A percentile compares a stretch with the other conserved stretches of the same genome.
Evolutionary conservation across 2,329 filamentous ascomycete species (phyloP).

Genomic region (Fusarium verticillioides): DNA sequence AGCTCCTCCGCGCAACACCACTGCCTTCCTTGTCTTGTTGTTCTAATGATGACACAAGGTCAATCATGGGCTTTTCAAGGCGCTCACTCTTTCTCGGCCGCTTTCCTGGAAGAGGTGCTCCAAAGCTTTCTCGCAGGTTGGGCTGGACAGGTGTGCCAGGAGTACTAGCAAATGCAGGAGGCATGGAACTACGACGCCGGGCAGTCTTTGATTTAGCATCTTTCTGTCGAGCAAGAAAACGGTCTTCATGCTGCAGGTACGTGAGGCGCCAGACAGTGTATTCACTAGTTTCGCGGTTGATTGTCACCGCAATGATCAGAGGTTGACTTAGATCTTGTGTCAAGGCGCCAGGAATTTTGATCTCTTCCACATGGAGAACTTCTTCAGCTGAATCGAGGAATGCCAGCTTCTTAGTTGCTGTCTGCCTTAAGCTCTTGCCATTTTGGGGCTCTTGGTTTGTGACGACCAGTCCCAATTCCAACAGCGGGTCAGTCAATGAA

Average conservation of each 20-base stretch:
- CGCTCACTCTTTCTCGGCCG: constrained; percentile 63
- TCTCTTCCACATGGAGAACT: constrained; percentile 81
- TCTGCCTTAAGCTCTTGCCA: constrained; percentile 46
- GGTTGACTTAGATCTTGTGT: constrained; percentile 55
- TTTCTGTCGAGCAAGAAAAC: constrained; percentile 59
- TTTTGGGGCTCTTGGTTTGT: constrained; percentile 60
- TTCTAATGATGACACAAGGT: constrained; percentile 77
- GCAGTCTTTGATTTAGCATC: constrained; percentile 59
- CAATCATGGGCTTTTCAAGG: constrained; percentile 65
- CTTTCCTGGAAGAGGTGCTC: constrained; percentile 65
- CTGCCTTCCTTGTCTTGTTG: constrained; percentile 68
- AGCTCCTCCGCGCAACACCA: constrained; percentile 67
- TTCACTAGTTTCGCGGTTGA: constrained; percentile 78
- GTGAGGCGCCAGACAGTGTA: constrained; percentile 88
- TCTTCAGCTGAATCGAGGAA: constrained; percentile 83
- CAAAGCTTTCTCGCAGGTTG: constrained; percentile 81
- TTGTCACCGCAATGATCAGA: constrained; percentile 81
- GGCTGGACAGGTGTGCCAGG: constrained; percentile 80
- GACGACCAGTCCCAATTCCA: constrained; percentile 86
- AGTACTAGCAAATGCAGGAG: constrained; percentile 76
- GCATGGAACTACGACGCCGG: constrained; percentile 71
- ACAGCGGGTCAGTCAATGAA: constrained; percentile 84
- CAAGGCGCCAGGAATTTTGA: constrained; percentile 64
- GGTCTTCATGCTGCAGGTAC: constrained; percentile 77
- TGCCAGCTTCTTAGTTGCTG: constrained; percentile 54